Conservation (phyloP, 1,284 basidiomycete genomes). For the Laetiporus sulphureus region DNA sequence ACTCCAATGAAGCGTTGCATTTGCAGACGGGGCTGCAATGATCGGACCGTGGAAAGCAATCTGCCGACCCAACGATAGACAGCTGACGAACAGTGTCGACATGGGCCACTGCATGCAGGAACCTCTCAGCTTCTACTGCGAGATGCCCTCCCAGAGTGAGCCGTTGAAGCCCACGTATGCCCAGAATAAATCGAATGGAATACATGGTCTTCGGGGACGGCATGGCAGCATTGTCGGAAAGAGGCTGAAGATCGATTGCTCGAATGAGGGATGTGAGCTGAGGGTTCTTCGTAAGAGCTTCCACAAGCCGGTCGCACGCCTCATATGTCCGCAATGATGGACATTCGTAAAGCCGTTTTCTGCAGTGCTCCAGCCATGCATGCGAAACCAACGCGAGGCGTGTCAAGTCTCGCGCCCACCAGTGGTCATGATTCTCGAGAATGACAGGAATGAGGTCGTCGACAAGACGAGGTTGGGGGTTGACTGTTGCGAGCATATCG, state of each 20-base stretch:
- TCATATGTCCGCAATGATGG: constrained; percentile 36
- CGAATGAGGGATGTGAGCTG: constrained; percentile 31
- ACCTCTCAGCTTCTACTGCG: constrained; percentile 38
- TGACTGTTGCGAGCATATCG: too few relatives aligned
- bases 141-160: constrained; percentile 42
- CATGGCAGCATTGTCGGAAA: constrained; percentile 17
- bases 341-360: constrained; percentile 38
- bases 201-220: constrained; percentile 29
- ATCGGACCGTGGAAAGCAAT: constrained; percentile 4
- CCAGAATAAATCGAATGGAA: constrained; percentile 36
- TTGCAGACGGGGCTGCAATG: constrained; percentile 2
- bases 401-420: constrained; percentile 47
- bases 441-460: constrained; percentile 49
- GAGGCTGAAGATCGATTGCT: constrained; percentile 37
- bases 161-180: constrained; percentile 31
- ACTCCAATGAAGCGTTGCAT: constrained; percentile 19
- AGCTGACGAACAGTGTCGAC: constrained; percentile 36
- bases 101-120: constrained; percentile 34
- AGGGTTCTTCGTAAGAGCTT: constrained; percentile 33
- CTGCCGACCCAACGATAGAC: constrained; percentile 36
- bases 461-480: constrained; percentile 28
- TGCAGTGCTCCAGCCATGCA: constrained; percentile 37
- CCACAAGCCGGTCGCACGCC: constrained; percentile 35
- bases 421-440: constrained; percentile 39
- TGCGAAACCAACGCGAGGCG: constrained; percentile 40